Evolutionary conservation across 768 basidiomycete genomes (phyloP).

Genomic region (Auricularia cornea): DNA sequence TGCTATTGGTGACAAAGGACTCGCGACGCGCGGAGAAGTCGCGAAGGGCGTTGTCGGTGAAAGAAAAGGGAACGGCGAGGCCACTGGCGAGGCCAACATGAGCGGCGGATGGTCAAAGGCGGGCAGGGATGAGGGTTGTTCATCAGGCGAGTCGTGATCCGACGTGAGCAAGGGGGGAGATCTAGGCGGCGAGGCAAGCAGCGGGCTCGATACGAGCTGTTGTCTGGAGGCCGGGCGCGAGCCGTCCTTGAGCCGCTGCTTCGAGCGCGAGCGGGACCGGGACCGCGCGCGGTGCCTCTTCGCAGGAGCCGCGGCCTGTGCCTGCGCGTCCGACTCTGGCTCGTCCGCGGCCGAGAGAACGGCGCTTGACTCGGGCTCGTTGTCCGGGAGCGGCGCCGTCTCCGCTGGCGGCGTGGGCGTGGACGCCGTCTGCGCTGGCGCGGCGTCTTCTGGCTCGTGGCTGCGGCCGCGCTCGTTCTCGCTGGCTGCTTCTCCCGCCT

Average conservation of each 20-base stretch:
- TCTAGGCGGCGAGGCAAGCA: not conserved
- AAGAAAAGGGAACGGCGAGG: not conserved
- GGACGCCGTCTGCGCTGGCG: not conserved
- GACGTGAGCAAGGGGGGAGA: not conserved
- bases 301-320: not conserved
- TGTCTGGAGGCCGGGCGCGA: not conserved
- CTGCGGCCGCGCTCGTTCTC: constrained; percentile 1
- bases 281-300: not conserved
- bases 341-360: not conserved
- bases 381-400: not conserved
- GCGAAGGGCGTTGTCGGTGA: not conserved
- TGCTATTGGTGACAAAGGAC: not conserved
- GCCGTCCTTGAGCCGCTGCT: not conserved
- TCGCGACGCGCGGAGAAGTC: not conserved
- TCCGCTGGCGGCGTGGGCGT: not conserved
- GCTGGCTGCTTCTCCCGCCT: constrained; percentile 45
- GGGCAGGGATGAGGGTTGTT: constrained; percentile 2
- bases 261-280: not conserved
- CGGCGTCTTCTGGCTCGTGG: not conserved
- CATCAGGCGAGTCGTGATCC: not conserved
- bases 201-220: not conserved
- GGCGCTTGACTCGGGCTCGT: not conserved
- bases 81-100: not conserved
- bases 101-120: not conserved
- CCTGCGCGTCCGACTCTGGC: not conserved